Conservation (phyloP, 139 green algal genomes). For the Pleodorina starrii region DNA sequence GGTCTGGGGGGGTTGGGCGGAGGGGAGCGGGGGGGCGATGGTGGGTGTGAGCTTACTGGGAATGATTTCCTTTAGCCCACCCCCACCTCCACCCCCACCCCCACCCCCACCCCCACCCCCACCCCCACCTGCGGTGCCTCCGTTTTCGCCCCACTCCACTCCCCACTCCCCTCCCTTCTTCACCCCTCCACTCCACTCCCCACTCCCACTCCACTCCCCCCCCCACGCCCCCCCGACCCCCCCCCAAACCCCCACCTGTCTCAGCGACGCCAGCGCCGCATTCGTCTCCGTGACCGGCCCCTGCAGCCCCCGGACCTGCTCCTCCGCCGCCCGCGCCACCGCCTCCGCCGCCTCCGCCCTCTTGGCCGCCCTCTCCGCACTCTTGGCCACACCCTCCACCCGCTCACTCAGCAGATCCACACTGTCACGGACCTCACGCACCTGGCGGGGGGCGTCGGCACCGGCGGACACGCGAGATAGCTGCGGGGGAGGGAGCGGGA, state of each 20-base stretch:
- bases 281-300: constrained; percentile 1
- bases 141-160: too few relatives aligned
- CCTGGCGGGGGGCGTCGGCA: not conserved
- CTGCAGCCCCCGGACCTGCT: constrained; percentile 5
- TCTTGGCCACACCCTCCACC: constrained; percentile 28
- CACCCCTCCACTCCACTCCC: too few relatives aligned
- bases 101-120: not conserved
- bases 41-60: too few relatives aligned
- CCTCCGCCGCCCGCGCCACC: not conserved
- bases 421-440: not conserved
- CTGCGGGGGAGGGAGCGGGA: constrained; percentile 9
- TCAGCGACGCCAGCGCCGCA: not conserved
- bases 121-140: too few relatives aligned
- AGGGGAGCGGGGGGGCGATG: too few relatives aligned
- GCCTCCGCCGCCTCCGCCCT: constrained; percentile 5
- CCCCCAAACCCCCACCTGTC: constrained; percentile 23
- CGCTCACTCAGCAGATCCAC: not conserved
- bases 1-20: not conserved
- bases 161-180: too few relatives aligned
- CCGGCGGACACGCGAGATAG: not conserved
- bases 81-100: not conserved
- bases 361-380: not conserved
- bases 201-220: too few relatives aligned
- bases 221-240: too few relatives aligned
- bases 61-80: not conserved